These are phyloP conservation scores for Diatrype stigma DNA, from an alignment of 2,329 filamentous ascomycete species.

Conservation along the genomic window DNA sequence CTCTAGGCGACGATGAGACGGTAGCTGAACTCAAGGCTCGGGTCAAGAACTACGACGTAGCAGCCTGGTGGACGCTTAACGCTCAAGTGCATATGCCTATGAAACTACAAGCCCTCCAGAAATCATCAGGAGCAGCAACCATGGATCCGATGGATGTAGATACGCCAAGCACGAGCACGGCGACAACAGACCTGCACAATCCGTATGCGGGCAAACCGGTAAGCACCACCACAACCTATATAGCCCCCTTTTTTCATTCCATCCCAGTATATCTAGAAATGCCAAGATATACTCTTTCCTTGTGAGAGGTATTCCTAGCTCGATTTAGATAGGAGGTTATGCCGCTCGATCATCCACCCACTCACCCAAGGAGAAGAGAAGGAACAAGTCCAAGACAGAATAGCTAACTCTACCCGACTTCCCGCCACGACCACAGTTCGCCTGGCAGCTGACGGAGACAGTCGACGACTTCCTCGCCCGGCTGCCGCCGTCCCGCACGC, in stretches of 20 bases:
- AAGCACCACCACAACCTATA: no score
- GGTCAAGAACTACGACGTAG: background rate
- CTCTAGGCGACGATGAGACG: background rate
- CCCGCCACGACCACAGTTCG: constrained; percentile 29
- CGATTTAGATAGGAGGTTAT: no score
- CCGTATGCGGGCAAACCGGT: constrained; percentile 46
- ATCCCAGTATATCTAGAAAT: no score
- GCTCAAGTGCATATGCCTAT: background rate
- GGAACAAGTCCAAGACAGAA: background rate
- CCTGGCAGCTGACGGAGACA: constrained; percentile 62
- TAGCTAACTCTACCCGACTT: background rate
- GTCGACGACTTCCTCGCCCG: constrained; percentile 62
- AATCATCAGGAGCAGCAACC: constrained; percentile 3
- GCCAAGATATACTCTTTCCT: no score
- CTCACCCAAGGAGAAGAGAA: background rate
- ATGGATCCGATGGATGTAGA: no score
- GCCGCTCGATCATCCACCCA: no score
- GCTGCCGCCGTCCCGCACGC: constrained; percentile 62
- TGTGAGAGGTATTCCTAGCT: no score
- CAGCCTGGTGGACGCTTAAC: background rate
- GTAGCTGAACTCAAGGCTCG: background rate
- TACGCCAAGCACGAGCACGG: constrained; percentile 2
- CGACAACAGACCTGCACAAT: constrained; percentile 46
- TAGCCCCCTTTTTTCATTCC: background rate
- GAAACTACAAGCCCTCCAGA: background rate